A percentile compares a stretch with the other conserved stretches of the same genome.
Conservation (phyloP, 2,329 filamentous ascomycete species). For the Rhinocladiella similis region DNA sequence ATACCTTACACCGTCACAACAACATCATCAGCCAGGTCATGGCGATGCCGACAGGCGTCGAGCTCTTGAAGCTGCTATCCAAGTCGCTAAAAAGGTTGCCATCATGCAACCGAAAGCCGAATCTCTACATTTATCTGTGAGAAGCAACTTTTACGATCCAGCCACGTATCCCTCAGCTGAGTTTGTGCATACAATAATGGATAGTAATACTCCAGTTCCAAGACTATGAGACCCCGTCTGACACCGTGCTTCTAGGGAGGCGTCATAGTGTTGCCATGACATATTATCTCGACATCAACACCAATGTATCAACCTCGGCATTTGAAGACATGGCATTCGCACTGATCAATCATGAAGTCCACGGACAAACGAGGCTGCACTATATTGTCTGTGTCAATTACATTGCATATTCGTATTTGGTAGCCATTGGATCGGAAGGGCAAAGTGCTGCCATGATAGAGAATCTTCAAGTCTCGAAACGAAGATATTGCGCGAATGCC, state of each 20-base stretch:
- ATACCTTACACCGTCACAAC: constrained; percentile 1
- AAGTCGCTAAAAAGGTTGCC: not conserved
- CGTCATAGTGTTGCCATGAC: not conserved
- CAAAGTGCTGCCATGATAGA: constrained; percentile 1
- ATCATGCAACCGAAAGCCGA: constrained; percentile 2
- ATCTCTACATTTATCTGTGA: not conserved
- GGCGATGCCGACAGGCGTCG: not conserved
- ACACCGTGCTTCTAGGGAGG: not conserved
- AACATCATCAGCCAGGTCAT: constrained; percentile 1
- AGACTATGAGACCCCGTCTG: not conserved
- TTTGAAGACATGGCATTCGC: constrained; percentile 1
- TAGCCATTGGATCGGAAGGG: constrained; percentile 3
- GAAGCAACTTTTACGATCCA: constrained; percentile 6
- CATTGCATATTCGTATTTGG: not conserved
- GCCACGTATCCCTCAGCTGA: not conserved
- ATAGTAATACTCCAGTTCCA: not conserved
- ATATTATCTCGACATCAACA: constrained; percentile 4
- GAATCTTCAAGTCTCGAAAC: constrained; percentile 1
- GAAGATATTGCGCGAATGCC: not conserved
- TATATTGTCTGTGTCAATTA: constrained; percentile 3
- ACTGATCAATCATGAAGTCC: not conserved
- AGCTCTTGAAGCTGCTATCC: constrained; percentile 1
- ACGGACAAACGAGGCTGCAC: constrained; percentile 1
- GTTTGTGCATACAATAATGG: constrained; percentile 1
- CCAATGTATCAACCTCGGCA: not conserved